These are phyloP conservation scores for Trichoderma arundinaceum DNA, from an alignment of 2,329 filamentous ascomycete genomes.

Conservation along the genomic window DNA sequence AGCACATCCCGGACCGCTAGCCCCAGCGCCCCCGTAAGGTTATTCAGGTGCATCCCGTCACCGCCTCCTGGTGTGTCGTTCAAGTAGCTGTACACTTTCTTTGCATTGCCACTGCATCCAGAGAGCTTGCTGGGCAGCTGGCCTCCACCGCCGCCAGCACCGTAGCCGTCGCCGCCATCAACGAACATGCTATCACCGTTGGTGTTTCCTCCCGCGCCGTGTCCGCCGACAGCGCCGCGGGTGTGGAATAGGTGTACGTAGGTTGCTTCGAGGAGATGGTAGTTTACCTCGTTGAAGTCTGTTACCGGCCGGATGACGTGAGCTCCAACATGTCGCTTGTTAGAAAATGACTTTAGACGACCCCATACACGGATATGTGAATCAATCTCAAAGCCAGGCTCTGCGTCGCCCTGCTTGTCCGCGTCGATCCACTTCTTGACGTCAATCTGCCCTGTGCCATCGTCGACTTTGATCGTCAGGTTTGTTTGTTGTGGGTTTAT, in stretches of 20 bases:
- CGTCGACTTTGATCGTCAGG: constrained; percentile 90
- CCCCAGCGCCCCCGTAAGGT: constrained; percentile 70
- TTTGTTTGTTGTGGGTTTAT: constrained; percentile 88
- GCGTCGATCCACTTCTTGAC: constrained; percentile 85
- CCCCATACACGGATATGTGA: constrained; percentile 87
- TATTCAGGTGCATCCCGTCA: constrained; percentile 82
- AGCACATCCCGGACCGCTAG: constrained; percentile 74
- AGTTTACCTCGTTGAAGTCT: constrained; percentile 91
- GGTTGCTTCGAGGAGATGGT: constrained; percentile 88
- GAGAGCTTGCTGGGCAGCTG: constrained; percentile 49
- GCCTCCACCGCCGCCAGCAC: constrained; percentile 44
- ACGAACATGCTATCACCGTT: constrained; percentile 62
- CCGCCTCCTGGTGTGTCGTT: constrained; percentile 71
- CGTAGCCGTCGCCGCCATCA: constrained; percentile 53
- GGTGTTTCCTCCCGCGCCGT: constrained; percentile 49
- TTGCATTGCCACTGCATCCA: constrained; percentile 62
- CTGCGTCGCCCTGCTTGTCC: constrained; percentile 57
- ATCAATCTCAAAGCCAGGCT: constrained; percentile 68
- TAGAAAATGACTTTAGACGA: constrained; percentile 80
- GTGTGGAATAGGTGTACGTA: constrained; percentile 86
- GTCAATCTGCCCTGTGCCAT: constrained; percentile 91
- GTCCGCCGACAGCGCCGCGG: constrained; percentile 63
- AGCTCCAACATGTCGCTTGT: constrained; percentile 80
- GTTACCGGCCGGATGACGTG: constrained; percentile 79
- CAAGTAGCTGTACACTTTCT: constrained; percentile 74